These are phyloP conservation scores for Lipomyces spencermartinsiae DNA, from an alignment of 805 yeast genomes.

Conservation along the genomic window DNA sequence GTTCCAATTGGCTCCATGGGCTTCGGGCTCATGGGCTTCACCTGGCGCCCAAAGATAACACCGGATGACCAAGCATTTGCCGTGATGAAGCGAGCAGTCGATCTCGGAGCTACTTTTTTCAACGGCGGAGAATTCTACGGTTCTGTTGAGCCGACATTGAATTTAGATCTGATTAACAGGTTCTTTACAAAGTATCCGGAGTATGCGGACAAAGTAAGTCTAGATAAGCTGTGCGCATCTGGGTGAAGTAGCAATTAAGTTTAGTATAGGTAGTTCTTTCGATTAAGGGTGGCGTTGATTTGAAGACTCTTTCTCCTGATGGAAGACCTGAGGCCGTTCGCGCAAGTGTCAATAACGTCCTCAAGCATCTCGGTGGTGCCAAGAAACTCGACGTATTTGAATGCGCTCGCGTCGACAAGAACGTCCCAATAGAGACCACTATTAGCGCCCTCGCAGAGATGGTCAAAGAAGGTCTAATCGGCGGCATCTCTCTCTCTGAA, in stretches of 20 bases:
- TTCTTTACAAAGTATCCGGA: constrained; percentile 57
- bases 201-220: constrained; percentile 55
- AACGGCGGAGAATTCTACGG: constrained; percentile 73
- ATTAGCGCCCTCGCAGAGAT: constrained; percentile 61
- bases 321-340: constrained; percentile 23
- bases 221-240: constrained; percentile 7
- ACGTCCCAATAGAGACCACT: constrained; percentile 70
- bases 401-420: constrained; percentile 72
- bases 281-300: constrained; percentile 64
- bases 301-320: constrained; percentile 50
- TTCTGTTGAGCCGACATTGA: constrained; percentile 48
- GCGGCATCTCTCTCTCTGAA: constrained; percentile 80
- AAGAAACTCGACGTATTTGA: constrained; percentile 66
- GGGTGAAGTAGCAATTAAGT: background rate
- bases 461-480: constrained; percentile 67
- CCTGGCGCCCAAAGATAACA: constrained; percentile 58
- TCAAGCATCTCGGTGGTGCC: constrained; percentile 47
- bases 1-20: constrained; percentile 51
- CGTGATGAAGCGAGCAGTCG: constrained; percentile 57
- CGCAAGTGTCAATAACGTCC: constrained; percentile 17
- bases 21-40: constrained; percentile 81
- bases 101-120: constrained; percentile 56
- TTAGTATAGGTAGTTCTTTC: constrained; percentile 42
- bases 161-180: constrained; percentile 59
- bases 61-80: constrained; percentile 57